phyloP scores from a whole-genome alignment of 192 early-diverging fungal species.

The Coemansia sp. region DNA sequence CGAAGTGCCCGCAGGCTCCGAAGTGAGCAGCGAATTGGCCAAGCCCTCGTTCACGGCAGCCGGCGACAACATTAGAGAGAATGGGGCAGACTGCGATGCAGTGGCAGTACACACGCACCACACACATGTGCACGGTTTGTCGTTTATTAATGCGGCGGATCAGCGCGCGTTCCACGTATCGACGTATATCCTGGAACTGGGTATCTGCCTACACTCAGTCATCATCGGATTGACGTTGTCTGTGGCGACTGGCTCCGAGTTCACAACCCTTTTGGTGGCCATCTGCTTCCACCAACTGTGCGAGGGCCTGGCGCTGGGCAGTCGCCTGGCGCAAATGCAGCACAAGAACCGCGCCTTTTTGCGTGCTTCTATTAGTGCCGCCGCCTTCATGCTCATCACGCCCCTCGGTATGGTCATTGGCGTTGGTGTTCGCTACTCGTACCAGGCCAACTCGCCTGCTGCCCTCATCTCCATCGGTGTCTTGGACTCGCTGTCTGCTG shows the following conservation, averaged over 20 bases:
- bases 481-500: slow-evolving; percentile 74
- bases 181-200: slow-evolving; percentile 71
- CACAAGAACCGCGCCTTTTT: slow-evolving; percentile 21
- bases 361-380: slow-evolving; percentile 47
- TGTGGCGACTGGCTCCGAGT: slow-evolving; percentile 52
- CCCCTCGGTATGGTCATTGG: slow-evolving; percentile 79
- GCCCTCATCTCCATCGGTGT: slow-evolving; percentile 66
- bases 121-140: slow-evolving; percentile 47
- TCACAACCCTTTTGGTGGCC: slow-evolving; percentile 61
- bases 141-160: slow-evolving; percentile 17
- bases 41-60: neutral
- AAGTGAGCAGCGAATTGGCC: neutral
- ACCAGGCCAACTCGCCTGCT: slow-evolving; percentile 58
- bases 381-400: slow-evolving; percentile 67
- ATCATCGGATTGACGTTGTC: slow-evolving; percentile 70
- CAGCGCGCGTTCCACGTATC: slow-evolving; percentile 39
- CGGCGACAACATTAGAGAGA: neutral
- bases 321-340: slow-evolving; percentile 61
- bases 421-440: slow-evolving; percentile 65
- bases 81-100: slow-evolving; percentile 30
- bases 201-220: slow-evolving; percentile 74
- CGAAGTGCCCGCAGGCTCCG: neutral
- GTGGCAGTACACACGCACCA: slow-evolving; percentile 51
- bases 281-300: slow-evolving; percentile 74
- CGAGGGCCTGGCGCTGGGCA: slow-evolving; percentile 75